Evolutionary conservation across 768 basidiomycete genomes (phyloP), one percentile per base, ranked within the genome.

Genomic region (Rhodosporidiobolus odoratus): DNA sequence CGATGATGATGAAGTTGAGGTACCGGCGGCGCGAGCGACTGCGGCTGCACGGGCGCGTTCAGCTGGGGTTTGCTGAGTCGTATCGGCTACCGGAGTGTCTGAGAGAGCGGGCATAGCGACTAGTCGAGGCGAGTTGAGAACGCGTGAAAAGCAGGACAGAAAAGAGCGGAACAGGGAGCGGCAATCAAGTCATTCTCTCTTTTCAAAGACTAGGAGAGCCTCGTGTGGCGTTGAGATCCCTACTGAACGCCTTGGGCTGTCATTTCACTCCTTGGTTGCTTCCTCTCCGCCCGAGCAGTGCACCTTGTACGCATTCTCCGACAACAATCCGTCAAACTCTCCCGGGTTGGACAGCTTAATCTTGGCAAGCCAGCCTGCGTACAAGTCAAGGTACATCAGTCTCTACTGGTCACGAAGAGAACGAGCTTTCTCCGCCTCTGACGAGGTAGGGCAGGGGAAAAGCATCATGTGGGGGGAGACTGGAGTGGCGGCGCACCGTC

Each of bases 361-460:
- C 83, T 91, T 94, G 86, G 89, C 93, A 56, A 99, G 86, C 95
- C 95, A 99, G 65, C 95, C 94, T 97, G 73, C 52, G 50, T 15
- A 7, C 12, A 4, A 45, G 43, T 45, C 13, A 23, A 45, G 43
- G 23, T 23, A 45, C 21, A 23, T 34, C 10, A 40, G 62, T 4
- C 17, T 45, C 34, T 15, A 9, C 15, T 45, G 4, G 1, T 10
- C 19, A 3, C 23, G 43, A 21, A 17, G 19, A 10, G 32, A 16
- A 17, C 12, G 21, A 25, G 3, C 0, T 10, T 32, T 0, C 12
- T 19, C 41, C 15, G 8, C 61, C 3, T 12, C 37, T 4, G 40
- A 32, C 2, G 35, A 37, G 30, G 54, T 25, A 40, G 6, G 32
- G 38, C 9, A 35, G 38, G 34, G 47, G 43, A 30, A 53, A 27